These are phyloP conservation scores for Candida pini DNA, from an alignment of 805 yeast species.

Conservation along the genomic window DNA sequence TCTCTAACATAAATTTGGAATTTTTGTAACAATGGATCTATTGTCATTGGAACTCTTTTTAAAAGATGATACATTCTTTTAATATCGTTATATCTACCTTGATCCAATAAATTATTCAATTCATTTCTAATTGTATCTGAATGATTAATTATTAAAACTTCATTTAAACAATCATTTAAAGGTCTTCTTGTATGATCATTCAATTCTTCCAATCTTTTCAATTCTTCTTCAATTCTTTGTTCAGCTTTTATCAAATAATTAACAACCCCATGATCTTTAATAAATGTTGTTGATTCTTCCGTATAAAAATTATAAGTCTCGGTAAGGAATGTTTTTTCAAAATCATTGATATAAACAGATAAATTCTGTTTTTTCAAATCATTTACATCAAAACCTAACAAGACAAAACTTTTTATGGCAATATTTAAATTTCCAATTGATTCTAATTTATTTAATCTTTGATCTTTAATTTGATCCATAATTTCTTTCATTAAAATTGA, in stretches of 20 bases:
- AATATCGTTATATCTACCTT: constrained; percentile 65
- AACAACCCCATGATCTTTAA: constrained; percentile 73
- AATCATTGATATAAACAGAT: constrained; percentile 71
- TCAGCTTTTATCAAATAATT: constrained; percentile 88
- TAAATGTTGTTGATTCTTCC: constrained; percentile 60
- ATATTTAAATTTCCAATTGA: constrained; percentile 60
- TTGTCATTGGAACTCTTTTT: constrained; percentile 70
- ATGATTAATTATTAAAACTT: constrained; percentile 72
- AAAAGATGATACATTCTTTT: constrained; percentile 72
- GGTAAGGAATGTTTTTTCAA: constrained; percentile 71
- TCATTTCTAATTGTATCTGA: constrained; percentile 71
- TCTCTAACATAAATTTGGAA: constrained; percentile 68
- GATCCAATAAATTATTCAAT: constrained; percentile 68
- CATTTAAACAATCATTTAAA: constrained; percentile 69
- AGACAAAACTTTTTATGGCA: constrained; percentile 82
- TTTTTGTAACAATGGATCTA: constrained; percentile 68
- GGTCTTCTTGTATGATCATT: constrained; percentile 81
- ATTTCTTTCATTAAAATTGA: constrained; percentile 61
- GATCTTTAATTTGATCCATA: constrained; percentile 66
- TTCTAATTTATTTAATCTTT: constrained; percentile 73
- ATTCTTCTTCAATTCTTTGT: constrained; percentile 76
- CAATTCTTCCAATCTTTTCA: constrained; percentile 67
- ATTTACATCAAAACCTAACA: constrained; percentile 84
- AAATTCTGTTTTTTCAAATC: constrained; percentile 83
- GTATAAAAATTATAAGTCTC: constrained; percentile 63